These are phyloP conservation scores for Fusarium tricinctum DNA, from an alignment of 2,329 filamentous ascomycete genomes.

Conservation along the genomic window DNA sequence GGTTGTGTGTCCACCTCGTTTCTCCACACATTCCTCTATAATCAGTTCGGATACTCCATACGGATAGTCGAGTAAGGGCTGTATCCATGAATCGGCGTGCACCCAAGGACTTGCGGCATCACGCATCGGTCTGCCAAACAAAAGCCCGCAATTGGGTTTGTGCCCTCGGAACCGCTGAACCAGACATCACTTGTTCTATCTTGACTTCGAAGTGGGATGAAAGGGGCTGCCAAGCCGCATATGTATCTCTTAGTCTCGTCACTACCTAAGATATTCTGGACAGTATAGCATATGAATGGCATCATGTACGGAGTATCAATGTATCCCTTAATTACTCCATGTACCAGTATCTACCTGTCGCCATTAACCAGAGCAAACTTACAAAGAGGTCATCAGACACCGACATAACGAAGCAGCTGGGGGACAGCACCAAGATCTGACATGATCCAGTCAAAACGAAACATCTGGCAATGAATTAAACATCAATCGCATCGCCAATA, in stretches of 20 bases:
- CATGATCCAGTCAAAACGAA: conserved; percentile 5
- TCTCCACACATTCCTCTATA: conserved; percentile 24
- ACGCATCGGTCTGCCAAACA: conserved; percentile 14
- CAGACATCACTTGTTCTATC: neutral
- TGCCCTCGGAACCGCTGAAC: conserved; percentile 1
- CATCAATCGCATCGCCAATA: neutral
- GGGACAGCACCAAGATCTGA: conserved; percentile 1
- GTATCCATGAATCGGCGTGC: conserved; percentile 25
- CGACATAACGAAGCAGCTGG: neutral
- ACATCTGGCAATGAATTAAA: neutral
- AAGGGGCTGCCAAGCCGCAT: conserved; percentile 14
- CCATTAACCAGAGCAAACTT: neutral
- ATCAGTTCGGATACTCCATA: conserved; percentile 6
- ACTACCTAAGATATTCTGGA: neutral
- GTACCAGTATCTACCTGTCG: neutral
- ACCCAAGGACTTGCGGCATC: conserved; percentile 26
- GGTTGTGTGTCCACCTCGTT: conserved; percentile 18
- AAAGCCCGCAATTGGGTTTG: neutral
- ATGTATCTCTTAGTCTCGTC: conserved; percentile 2
- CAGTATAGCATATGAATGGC: neutral
- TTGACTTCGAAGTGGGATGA: neutral
- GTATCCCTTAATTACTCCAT: neutral
- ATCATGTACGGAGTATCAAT: neutral
- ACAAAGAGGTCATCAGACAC: neutral
- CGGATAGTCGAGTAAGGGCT: conserved; percentile 1